Percentiles rank a stretch among this genome's conserved stretches.
Evolutionary conservation across 2,329 filamentous ascomycete species (phyloP).

Genomic region (Nemania sp.): DNA sequence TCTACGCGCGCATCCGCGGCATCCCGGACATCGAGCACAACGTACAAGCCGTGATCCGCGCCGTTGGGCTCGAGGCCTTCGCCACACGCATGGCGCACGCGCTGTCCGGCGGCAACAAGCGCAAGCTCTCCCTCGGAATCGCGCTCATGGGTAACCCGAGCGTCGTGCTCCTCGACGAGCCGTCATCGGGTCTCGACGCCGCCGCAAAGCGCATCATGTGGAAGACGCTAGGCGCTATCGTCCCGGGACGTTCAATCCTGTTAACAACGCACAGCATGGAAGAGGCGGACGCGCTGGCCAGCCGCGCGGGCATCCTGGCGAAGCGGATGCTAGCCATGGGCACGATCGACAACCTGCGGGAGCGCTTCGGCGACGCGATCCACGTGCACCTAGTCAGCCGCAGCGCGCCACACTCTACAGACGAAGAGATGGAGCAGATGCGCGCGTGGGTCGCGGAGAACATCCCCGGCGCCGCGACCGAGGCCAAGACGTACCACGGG

Average conservation of each 20-base stretch:
- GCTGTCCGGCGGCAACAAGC: slow-evolving; percentile 87
- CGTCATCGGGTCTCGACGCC: slow-evolving; percentile 85
- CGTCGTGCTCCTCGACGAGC: slow-evolving; percentile 87
- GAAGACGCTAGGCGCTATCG: slow-evolving; percentile 75
- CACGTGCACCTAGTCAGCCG: slow-evolving; percentile 80
- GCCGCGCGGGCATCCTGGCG: slow-evolving; percentile 83
- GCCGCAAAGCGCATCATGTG: slow-evolving; percentile 93
- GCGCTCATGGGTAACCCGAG: slow-evolving; percentile 90
- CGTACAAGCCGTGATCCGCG: slow-evolving; percentile 74
- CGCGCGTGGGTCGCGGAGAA: slow-evolving; percentile 64
- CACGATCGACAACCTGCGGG: slow-evolving; percentile 70
- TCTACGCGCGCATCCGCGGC: slow-evolving; percentile 85
- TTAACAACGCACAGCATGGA: slow-evolving; percentile 96
- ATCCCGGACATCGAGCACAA: slow-evolving; percentile 76
- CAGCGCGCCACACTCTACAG: slow-evolving; percentile 71
- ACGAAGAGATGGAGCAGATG: slow-evolving; percentile 68
- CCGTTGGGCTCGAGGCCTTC: slow-evolving; percentile 76
- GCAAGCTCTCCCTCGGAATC: slow-evolving; percentile 88
- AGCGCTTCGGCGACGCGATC: slow-evolving; percentile 75
- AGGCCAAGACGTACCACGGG: slow-evolving; percentile 77
- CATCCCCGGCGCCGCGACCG: slow-evolving; percentile 69
- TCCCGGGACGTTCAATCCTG: slow-evolving; percentile 77
- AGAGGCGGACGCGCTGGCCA: slow-evolving; percentile 86
- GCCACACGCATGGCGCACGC: slow-evolving; percentile 74
- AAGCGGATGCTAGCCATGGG: slow-evolving; percentile 84